Evolutionary conservation across 768 basidiomycete genomes (phyloP).

Genomic region (Galerina sulciceps): DNA sequence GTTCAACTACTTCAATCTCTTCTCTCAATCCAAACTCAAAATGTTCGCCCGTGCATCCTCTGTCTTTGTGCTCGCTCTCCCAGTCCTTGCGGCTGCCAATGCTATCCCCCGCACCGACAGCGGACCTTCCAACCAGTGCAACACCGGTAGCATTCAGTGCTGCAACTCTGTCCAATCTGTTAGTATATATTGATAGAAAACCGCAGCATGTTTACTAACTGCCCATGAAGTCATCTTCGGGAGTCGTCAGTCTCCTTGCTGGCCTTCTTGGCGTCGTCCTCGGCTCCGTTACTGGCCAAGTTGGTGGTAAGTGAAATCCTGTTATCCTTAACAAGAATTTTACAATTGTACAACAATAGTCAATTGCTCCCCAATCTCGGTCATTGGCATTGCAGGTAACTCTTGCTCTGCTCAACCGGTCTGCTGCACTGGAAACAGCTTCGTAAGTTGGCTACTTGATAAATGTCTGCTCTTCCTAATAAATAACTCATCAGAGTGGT

Average conservation of each 20-base stretch:
- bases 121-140: constrained; percentile 26
- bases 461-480: background rate
- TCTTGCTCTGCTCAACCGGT: constrained; percentile 30
- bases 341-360: constrained; percentile 8
- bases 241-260: constrained; percentile 17
- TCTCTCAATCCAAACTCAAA: constrained; percentile 10
- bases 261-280: constrained; percentile 31
- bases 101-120: constrained; percentile 24
- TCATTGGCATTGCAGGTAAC: constrained; percentile 26
- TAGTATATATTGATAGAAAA: too few relatives aligned
- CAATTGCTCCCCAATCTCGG: constrained; percentile 32
- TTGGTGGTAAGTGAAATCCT: constrained; percentile 15
- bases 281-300: constrained; percentile 17
- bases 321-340: background rate
- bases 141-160: constrained; percentile 33
- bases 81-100: constrained; percentile 29
- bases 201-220: background rate
- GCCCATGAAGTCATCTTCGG: background rate
- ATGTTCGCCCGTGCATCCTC: constrained; percentile 33
- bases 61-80: constrained; percentile 28
- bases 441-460: constrained; percentile 16
- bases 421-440: constrained; percentile 33
- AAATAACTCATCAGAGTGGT: constrained; percentile 22
- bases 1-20: constrained; percentile 18
- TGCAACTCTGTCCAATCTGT: constrained; percentile 27